phyloP scores from a whole-genome alignment of 1,284 basidiomycete species.

The Puccinia coronata region DNA sequence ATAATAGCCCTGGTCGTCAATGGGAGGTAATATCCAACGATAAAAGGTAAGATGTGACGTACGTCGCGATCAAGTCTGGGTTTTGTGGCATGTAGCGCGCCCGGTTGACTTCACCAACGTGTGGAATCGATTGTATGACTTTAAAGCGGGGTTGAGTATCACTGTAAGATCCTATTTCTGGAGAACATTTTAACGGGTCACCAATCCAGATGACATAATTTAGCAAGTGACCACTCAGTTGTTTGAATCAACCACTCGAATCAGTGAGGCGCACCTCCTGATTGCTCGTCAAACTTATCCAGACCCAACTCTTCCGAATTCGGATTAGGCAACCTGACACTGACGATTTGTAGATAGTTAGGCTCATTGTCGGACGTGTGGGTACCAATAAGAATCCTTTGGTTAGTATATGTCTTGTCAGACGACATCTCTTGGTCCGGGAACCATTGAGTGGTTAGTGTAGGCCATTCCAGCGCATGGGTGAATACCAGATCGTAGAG shows the following conservation, averaged over 20 bases:
- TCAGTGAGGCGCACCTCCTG: slow-evolving; percentile 63
- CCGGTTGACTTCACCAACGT: slow-evolving; percentile 92
- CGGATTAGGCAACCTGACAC: slow-evolving; percentile 81
- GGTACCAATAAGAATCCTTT: slow-evolving; percentile 91
- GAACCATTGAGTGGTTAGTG: slow-evolving; percentile 97
- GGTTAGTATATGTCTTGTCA: slow-evolving; percentile 85
- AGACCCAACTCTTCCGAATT: slow-evolving; percentile 74
- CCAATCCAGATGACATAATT: slow-evolving; percentile 1
- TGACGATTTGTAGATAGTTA: slow-evolving; percentile 95
- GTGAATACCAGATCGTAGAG: slow-evolving; percentile 97
- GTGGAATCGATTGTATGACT: slow-evolving; percentile 92
- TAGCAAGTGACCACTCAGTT: not conserved
- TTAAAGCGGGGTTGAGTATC: slow-evolving; percentile 79
- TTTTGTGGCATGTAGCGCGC: slow-evolving; percentile 99
- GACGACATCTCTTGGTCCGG: slow-evolving; percentile 79
- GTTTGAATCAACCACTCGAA: not conserved
- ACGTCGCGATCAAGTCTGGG: slow-evolving; percentile 89
- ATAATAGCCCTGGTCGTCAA: not conserved
- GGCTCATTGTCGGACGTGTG: slow-evolving; percentile 94
- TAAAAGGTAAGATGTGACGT: not conserved
- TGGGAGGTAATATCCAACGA: not conserved
- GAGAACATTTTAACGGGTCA: not conserved
- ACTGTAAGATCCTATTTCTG: slow-evolving; percentile 79
- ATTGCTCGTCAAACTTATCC: slow-evolving; percentile 86
- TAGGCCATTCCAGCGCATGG: slow-evolving; percentile 97